phyloP scores from a whole-genome alignment of 306 rosid genomes.

The Astragalus glycyphyllos region DNA sequence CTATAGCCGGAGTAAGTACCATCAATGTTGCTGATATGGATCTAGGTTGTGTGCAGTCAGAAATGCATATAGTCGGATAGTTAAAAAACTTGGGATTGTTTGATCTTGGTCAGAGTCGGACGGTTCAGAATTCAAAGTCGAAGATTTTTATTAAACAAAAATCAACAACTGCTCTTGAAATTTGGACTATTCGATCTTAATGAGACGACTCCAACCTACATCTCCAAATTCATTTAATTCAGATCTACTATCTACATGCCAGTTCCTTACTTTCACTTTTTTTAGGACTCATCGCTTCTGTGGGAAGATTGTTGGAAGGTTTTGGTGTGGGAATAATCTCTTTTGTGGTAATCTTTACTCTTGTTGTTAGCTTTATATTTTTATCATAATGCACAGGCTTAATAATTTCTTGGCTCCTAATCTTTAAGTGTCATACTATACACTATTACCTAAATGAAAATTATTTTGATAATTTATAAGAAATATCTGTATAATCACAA shows the following conservation, averaged over 20 bases:
- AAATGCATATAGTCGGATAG: no score
- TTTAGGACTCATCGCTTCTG: slow-evolving; percentile 64
- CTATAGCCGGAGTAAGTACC: slow-evolving; percentile 59
- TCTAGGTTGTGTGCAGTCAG: no score
- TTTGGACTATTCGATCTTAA: no score
- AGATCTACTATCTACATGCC: not conserved
- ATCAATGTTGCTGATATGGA: not conserved
- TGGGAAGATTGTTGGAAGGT: slow-evolving; percentile 82
- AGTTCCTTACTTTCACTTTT: slow-evolving; percentile 6
- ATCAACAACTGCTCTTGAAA: no score
- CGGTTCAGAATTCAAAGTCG: no score
- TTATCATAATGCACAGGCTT: not conserved
- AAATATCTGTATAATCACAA: no score
- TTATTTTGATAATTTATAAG: not conserved
- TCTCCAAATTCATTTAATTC: no score
- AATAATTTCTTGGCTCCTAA: not conserved
- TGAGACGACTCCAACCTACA: no score
- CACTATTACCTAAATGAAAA: not conserved
- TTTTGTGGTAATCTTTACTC: slow-evolving; percentile 61
- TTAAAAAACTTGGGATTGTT: no score
- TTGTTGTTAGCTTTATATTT: not conserved
- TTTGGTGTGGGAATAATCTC: slow-evolving; percentile 91
- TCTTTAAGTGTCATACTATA: not conserved
- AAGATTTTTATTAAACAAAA: no score
- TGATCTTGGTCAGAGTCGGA: no score